phyloP scores from a whole-genome alignment of 2,329 filamentous ascomycete species.

The Sporothrix phasma region DNA sequence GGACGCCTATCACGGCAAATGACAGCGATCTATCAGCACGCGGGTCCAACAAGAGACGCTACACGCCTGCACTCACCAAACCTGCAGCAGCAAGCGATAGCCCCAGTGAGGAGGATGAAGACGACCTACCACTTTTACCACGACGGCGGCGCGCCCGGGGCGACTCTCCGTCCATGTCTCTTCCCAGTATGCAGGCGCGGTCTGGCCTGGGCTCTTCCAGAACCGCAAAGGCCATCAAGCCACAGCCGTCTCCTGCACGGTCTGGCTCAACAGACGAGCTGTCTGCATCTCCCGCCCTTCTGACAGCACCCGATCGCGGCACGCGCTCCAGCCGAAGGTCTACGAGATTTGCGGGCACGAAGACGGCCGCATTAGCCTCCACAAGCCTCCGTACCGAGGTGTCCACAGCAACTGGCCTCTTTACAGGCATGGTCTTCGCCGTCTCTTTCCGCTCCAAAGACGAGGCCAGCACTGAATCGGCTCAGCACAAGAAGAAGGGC shows the following conservation, averaged over 20 bases:
- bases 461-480: slow-evolving; percentile 42
- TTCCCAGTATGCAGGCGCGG: neutral
- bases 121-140: neutral
- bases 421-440: slow-evolving; percentile 78
- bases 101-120: neutral
- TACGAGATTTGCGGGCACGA: neutral
- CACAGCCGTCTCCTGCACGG: slow-evolving; percentile 16
- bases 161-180: neutral
- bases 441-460: slow-evolving; percentile 56
- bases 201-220: neutral
- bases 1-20: slow-evolving; percentile 14
- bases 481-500: slow-evolving; percentile 30
- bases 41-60: slow-evolving; percentile 1
- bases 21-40: slow-evolving; percentile 12
- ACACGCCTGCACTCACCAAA: neutral
- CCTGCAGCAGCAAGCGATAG: neutral
- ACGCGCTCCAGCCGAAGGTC: slow-evolving; percentile 22
- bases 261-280: slow-evolving; percentile 39
- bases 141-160: slow-evolving; percentile 1
- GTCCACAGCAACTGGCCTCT: slow-evolving; percentile 35
- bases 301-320: slow-evolving; percentile 21
- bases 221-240: neutral
- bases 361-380: slow-evolving; percentile 5
- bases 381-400: slow-evolving; percentile 6
- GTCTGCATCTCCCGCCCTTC: slow-evolving; percentile 30